phyloP scores from a whole-genome alignment of 352 stramenopile genomes.

The Pythium pyrilobum region DNA sequence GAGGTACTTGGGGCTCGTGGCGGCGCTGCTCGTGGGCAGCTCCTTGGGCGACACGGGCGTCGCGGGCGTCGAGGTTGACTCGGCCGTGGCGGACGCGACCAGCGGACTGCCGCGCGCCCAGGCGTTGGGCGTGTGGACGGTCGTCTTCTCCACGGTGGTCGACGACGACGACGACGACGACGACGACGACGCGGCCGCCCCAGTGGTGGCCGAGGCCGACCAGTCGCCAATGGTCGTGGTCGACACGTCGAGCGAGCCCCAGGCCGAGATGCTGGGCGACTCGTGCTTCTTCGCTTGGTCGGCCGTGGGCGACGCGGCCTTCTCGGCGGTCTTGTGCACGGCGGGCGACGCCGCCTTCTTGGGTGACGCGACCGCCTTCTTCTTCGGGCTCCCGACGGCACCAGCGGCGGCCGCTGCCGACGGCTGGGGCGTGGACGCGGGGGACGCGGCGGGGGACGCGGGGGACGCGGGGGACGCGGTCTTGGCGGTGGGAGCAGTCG shows the following conservation, averaged over 20 bases:
- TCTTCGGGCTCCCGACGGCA: constrained; percentile 8
- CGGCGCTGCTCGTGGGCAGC: constrained; percentile 31
- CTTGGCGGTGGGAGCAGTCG: neutral
- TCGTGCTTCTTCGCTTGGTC: constrained; percentile 31
- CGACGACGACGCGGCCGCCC: too few species aligned
- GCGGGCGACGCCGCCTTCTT: constrained; percentile 17
- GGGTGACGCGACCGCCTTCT: constrained; percentile 6
- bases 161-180: constrained; percentile 9
- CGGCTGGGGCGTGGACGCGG: neutral
- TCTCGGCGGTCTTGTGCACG: constrained; percentile 12
- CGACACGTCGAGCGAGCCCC: constrained; percentile 65
- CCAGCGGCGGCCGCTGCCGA: neutral
- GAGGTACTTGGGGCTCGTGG: constrained; percentile 67
- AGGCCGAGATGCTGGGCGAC: constrained; percentile 45
- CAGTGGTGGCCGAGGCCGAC: constrained; percentile 29
- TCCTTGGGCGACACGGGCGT: constrained; percentile 68
- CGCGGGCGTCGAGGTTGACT: constrained; percentile 32
- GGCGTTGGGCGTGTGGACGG: constrained; percentile 48
- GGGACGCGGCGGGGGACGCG: neutral
- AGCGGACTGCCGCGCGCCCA: constrained; percentile 62
- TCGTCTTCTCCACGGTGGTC: constrained; percentile 42
- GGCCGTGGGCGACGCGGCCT: constrained; percentile 19
- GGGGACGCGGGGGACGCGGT: neutral
- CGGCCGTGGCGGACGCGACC: constrained; percentile 25
- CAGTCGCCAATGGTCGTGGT: constrained; percentile 59